These are phyloP conservation scores for Kregervanrija delftensis DNA, from an alignment of 805 yeast genomes.

Conservation along the genomic window DNA sequence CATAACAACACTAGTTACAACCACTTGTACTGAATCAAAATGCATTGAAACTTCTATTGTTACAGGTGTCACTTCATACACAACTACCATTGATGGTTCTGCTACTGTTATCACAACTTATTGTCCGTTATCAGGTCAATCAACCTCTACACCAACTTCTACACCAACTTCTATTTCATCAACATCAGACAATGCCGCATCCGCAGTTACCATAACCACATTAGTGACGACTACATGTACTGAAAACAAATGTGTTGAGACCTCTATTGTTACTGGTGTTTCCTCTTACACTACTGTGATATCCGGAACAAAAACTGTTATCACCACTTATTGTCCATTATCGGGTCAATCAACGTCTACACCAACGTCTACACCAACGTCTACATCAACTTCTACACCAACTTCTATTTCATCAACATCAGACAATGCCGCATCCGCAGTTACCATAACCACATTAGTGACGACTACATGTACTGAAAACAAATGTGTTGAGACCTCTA, in stretches of 20 bases:
- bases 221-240: background rate
- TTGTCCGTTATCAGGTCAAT: constrained; percentile 10
- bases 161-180: background rate
- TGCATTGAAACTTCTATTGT: background rate
- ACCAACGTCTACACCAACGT: constrained; percentile 9
- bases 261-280: constrained; percentile 2
- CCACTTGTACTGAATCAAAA: constrained; percentile 4
- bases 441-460: background rate
- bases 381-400: background rate
- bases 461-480: constrained; percentile 3
- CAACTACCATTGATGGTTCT: constrained; percentile 10
- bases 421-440: background rate
- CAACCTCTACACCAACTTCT: constrained; percentile 3
- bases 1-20: background rate
- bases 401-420: constrained; percentile 1
- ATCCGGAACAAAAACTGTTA: constrained; percentile 26
- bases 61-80: constrained; percentile 9
- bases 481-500: background rate
- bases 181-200: background rate
- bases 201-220: background rate
- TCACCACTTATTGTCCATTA: constrained; percentile 31
- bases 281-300: background rate
- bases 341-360: constrained; percentile 1
- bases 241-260: background rate
- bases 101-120: constrained; percentile 14